Evolutionary conservation across 352 stramenopile species (phyloP), one percentile per base, ranked within the genome.

Genomic region (Thalassiosira livingstoniorum): DNA sequence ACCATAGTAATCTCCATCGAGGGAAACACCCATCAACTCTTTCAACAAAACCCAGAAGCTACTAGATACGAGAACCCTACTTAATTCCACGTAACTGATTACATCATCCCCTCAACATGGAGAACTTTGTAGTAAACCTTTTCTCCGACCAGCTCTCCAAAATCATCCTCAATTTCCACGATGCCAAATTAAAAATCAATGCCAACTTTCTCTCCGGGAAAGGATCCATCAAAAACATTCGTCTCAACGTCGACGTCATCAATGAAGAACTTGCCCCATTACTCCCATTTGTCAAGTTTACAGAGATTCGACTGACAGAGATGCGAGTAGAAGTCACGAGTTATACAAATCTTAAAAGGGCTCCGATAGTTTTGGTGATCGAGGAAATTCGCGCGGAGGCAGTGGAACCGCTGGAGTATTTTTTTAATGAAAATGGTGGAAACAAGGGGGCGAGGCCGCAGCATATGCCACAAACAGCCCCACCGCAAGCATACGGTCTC

Each of bases 81-180:
- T n/a, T n/a, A n/a, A n/a, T n/a, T n/a, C n/a, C n/a, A n/a, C n/a
- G n/a, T n/a, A n/a, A n/a, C n/a, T n/a, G n/a, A n/a, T n/a, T n/a
- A n/a, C n/a, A n/a, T 51, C 54, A 4, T 11, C 54, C 21, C 57
- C n/a, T 53, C 47, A 80, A 45, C 34, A 94, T 94, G 90, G 90
- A 94, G 73, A 87, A 89, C 75, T 90, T 92, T 57, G 82, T 94
- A 4, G 57, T 94, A 13, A 91, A 90, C 34, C 80, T 93, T 29
- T 93, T 94, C 53, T 86, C 85, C n/a, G 90, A 94, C 54, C 88
- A 94, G 51, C 83, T 94, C 2, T 89, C 88, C 15, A 92, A 90
- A 61, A 82, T 94, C 5, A 89, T 86, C 35, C 39, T 87, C 4
- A 78, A 80, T 68, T 89, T 79, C 63, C 53, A 83, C 34, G 58